Evolutionary conservation across 495 filamentous ascomycete species (phyloP), one percentile per base, ranked within the genome.

Genomic region (Pseudoneurospora amorphoporcata): DNA sequence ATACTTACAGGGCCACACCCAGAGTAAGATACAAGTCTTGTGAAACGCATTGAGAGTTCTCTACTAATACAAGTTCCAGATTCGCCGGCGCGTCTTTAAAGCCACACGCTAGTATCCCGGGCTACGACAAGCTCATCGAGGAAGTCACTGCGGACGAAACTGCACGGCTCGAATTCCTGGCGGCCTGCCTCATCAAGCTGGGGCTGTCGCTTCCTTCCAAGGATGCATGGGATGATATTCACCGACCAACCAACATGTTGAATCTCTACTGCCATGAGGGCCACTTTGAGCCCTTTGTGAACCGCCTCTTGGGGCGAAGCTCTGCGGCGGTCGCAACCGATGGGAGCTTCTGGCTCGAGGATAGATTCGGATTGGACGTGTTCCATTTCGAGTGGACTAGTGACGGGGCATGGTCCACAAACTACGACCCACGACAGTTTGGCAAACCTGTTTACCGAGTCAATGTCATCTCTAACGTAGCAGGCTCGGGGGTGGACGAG

Each of bases 1-100:
- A 82, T 98, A 29, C 82, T 99, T 40, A 96, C 92, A 2, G 93
- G 94, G 0, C 92, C 95, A 53, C 96, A 99, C 85, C 95, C 95
- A 68, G 96, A 99, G 92, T 97, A 84, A 82, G 90, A 86, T 19
- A 68, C 9, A 35, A 1, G 35, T 37, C 17, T 23, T 65, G 32
- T 65, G 53, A 65, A 35, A 23, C 32, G 14, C 53, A 14, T 65
- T 17, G 12, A 5, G 14, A 32, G 35, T 40, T 69, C 14, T 8
- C 43, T 14, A 29, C 68, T 71, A 42, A 74, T 71, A 65, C 12
- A 65, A 58, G 40, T 37, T 69, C 4, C 76, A 97, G 94, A 77
- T 99, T 99, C 80, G 91, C 94, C 4, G 89, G 91, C 8, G 86
- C 83, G 43, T 97, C 97, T 76, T 88, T 98, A 4, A 86, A 90